A percentile compares a stretch with the other conserved stretches of the same genome.
Evolutionary conservation across 768 basidiomycete genomes (phyloP).

Genomic region (Boletus tomentosulus): DNA sequence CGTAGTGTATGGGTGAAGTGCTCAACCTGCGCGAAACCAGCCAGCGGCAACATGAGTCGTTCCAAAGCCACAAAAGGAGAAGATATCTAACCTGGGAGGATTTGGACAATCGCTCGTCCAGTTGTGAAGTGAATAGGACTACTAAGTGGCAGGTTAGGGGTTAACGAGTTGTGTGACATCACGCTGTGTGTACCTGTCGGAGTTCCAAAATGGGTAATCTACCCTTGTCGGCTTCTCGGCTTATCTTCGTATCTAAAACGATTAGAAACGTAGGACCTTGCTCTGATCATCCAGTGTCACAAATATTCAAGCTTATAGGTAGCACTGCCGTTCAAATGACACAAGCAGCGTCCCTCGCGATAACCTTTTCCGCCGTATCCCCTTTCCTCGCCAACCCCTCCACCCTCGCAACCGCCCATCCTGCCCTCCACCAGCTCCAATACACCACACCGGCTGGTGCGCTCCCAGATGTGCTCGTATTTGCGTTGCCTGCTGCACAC

Average conservation of each 20-base stretch:
- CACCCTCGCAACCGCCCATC: conserved; percentile 18
- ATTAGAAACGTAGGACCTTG: too few relatives aligned
- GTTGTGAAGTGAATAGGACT: too few relatives aligned
- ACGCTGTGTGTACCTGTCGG: too few relatives aligned
- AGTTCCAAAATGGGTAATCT: too few relatives aligned
- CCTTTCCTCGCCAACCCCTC: conserved; percentile 22
- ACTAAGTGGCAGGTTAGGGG: too few relatives aligned
- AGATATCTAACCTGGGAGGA: neutral
- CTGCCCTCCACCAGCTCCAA: conserved; percentile 19
- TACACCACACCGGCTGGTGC: conserved; percentile 20
- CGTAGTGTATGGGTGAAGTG: too few relatives aligned
- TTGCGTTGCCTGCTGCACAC: conserved; percentile 5
- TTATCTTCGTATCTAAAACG: too few relatives aligned
- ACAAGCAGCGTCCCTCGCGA: conserved; percentile 17
- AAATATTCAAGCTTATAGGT: too few relatives aligned
- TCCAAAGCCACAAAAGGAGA: neutral
- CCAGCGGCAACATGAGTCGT: neutral
- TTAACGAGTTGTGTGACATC: too few relatives aligned
- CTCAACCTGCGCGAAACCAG: neutral
- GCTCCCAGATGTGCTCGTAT: conserved; percentile 22
- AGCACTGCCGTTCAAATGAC: neutral
- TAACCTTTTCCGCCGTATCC: conserved; percentile 27
- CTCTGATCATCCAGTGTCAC: too few relatives aligned
- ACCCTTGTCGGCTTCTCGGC: too few relatives aligned
- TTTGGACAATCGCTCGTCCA: too few relatives aligned